Conservation (phyloP, 768 basidiomycete species). For the Baorangia bicolor region DNA sequence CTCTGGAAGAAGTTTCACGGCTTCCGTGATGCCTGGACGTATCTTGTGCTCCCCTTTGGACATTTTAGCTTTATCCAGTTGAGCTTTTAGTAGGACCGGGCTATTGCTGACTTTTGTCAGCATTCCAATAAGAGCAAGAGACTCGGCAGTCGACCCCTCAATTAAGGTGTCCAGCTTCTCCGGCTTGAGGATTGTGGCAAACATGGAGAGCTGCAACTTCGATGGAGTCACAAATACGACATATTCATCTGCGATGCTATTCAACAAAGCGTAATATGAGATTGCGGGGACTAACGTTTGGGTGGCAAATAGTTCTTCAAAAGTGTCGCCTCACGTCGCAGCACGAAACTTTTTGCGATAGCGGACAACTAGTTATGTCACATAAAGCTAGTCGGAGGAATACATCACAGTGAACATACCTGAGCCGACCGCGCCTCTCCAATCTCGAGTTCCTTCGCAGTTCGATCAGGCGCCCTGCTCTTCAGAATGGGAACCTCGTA, state of each 20-base stretch:
- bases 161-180: conserved; percentile 68
- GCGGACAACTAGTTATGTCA: conserved; percentile 51
- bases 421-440: conserved; percentile 79
- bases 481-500: conserved; percentile 89
- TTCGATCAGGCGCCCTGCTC: conserved; percentile 76
- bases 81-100: conserved; percentile 82
- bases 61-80: conserved; percentile 57
- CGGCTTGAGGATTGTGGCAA: conserved; percentile 69
- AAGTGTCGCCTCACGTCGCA: conserved; percentile 83
- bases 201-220: conserved; percentile 75
- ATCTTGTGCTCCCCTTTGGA: conserved; percentile 43
- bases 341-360: conserved; percentile 84
- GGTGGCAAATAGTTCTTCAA: conserved; percentile 85
- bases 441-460: conserved; percentile 66
- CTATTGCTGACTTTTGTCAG: conserved; percentile 93
- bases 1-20: conserved; percentile 60
- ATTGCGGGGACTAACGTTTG: conserved; percentile 59
- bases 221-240: conserved; percentile 96
- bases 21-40: conserved; percentile 55
- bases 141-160: conserved; percentile 70
- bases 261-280: neutral
- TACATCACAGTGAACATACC: conserved; percentile 39
- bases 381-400: neutral
- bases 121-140: conserved; percentile 74
- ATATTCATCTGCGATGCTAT: conserved; percentile 73